Conservation (phyloP, 306 rosid genomes). For the Cucurbita argyrosperma region DNA sequence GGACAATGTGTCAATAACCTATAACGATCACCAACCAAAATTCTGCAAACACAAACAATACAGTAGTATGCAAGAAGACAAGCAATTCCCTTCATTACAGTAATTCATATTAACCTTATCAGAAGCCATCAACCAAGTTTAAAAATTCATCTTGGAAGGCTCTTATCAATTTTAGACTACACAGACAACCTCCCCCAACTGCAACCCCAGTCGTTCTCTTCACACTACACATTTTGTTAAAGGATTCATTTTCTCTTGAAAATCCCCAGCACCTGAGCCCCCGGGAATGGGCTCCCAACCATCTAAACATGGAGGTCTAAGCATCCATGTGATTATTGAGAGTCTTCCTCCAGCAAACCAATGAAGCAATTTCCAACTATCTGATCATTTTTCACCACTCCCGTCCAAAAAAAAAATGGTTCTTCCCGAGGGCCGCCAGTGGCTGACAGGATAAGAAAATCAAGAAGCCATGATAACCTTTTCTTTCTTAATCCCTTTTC, state of each 20-base stretch:
- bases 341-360: background rate
- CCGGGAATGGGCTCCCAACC: background rate
- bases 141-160: background rate
- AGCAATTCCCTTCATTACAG: background rate
- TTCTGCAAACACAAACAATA: background rate
- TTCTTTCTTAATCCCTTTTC: background rate
- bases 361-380: background rate
- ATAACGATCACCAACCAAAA: background rate
- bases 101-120: background rate
- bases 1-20: background rate
- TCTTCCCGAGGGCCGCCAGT: background rate
- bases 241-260: background rate
- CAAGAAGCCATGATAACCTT: conserved; percentile 2
- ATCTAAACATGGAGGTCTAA: background rate
- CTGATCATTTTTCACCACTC: background rate
- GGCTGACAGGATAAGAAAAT: background rate
- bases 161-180: background rate
- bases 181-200: background rate
- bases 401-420: background rate
- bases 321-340: background rate
- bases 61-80: background rate
- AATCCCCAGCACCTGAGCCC: background rate
- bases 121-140: background rate
- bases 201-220: background rate
- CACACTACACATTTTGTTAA: background rate